These are phyloP conservation scores for Trypanosoma rangeli DNA, from an alignment of 208 protist genomes.

Conservation along the genomic window DNA sequence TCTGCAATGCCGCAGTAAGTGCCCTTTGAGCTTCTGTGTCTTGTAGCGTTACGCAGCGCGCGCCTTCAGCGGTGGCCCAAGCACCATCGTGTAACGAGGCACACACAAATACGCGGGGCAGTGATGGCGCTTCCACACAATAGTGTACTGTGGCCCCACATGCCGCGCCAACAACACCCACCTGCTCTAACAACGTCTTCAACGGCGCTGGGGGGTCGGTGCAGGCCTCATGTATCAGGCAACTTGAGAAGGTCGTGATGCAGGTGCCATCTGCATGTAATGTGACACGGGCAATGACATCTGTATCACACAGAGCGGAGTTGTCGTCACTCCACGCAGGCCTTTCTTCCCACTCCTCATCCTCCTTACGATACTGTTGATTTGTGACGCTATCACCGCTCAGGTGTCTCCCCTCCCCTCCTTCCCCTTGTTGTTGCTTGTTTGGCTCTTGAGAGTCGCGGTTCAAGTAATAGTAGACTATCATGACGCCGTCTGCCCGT, in stretches of 20 bases:
- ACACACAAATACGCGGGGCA: slow-evolving; percentile 75
- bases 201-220: slow-evolving; percentile 13
- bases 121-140: slow-evolving; percentile 60
- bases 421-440: not conserved
- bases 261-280: slow-evolving; percentile 61
- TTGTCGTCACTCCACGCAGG: not conserved
- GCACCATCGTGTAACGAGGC: not conserved
- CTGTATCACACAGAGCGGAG: not conserved
- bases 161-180: slow-evolving; percentile 15
- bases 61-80: not conserved
- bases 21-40: not conserved
- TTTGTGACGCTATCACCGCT: not conserved
- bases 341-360: not conserved
- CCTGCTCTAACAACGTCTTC: slow-evolving; percentile 34
- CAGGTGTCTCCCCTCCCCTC: not conserved
- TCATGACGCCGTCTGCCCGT: slow-evolving; percentile 62
- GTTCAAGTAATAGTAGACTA: slow-evolving; percentile 31
- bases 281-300: slow-evolving; percentile 40
- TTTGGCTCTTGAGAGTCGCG: not conserved
- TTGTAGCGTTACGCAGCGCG: not conserved
- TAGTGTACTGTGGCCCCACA: slow-evolving; percentile 49
- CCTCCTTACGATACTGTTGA: not conserved
- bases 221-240: not conserved
- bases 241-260: slow-evolving; percentile 51
- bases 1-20: not conserved